Evolutionary conservation across 495 filamentous ascomycete species (phyloP), one percentile per base, ranked within the genome.

Genomic region (Terfezia boudieri): DNA sequence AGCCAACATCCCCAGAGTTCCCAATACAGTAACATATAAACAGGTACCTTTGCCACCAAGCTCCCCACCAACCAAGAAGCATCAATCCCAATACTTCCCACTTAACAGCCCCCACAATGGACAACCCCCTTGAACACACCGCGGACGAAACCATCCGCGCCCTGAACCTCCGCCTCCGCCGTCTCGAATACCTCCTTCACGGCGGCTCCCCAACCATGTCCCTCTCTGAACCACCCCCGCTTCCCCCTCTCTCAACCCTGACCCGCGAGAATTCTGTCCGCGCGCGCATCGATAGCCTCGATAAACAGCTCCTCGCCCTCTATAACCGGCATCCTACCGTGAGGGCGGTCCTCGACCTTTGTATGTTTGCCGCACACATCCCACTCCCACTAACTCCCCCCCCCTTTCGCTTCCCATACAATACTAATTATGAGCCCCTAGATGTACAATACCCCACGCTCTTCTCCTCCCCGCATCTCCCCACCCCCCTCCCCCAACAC

Each of bases 341-440:
- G 36, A 61, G 58, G 41, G 55, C 61, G 22, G 58, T 61, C 52
- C 46, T 61, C 9, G 53, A 61, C 46, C 11, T 61, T 16, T 50
- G 59, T 61, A 53, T 50, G 60, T 46, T 2, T 46, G 2, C 2
- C n/a, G n/a, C 20, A 20, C 20, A 20, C 20, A 20, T 20, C 20
- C 20, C 20, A 20, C 20, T 2, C 20, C 2, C 20, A 20, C 20
- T 20, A 20, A 20, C 20, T 2, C 20, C 2, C 20, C 20, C 26
- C 26, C 26, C 26, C 26, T 2, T 2, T 5, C 26, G 4, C 26
- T 32, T 32, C 26, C 26, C 26, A 32, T 32, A 32, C 26, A 32
- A 5, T 4, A 32, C 26, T 32, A 32, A 32, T 2, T 32, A 5
- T 32, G 26, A 32, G 1, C 26, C 4, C 26, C 7, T 20, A 46